These are phyloP conservation scores for Sporothrix brunneoviolacea DNA, from an alignment of 2,329 filamentous ascomycete genomes.

Conservation along the genomic window DNA sequence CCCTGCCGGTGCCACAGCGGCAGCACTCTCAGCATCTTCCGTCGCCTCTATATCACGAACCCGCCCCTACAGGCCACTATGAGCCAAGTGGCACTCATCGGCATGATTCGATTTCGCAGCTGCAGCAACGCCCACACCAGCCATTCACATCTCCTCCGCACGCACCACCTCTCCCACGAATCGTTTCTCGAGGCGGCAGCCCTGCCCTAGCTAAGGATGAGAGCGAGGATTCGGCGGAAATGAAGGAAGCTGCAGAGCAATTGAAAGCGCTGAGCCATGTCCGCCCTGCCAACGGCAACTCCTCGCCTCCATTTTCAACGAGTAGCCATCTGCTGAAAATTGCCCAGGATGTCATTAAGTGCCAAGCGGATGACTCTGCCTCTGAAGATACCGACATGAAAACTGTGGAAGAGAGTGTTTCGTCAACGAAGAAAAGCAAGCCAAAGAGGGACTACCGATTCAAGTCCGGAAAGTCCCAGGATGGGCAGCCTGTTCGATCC, in stretches of 20 bases:
- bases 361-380: conserved; percentile 5
- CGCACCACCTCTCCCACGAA: conserved; percentile 8
- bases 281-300: conserved; percentile 41
- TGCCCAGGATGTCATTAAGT: conserved; percentile 17
- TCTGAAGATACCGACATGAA: conserved; percentile 11
- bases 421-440: conserved; percentile 8
- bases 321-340: conserved; percentile 17
- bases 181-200: conserved; percentile 9
- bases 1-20: not conserved
- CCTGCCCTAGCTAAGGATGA: conserved; percentile 37
- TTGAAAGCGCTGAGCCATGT: conserved; percentile 60
- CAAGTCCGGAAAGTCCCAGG: conserved; percentile 12
- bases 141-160: not conserved
- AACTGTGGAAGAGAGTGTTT: not conserved
- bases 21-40: conserved; percentile 5
- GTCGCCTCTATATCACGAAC: conserved; percentile 7
- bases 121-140: conserved; percentile 12
- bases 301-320: conserved; percentile 24
- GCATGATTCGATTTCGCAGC: conserved; percentile 9
- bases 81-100: conserved; percentile 1
- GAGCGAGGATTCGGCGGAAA: conserved; percentile 59
- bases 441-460: conserved; percentile 13
- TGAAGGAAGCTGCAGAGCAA: conserved; percentile 62
- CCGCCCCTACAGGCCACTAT: not conserved
- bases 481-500: conserved; percentile 8